phyloP scores from a whole-genome alignment of 2,329 filamentous ascomycete genomes.

The Neoascochyta sp. region DNA sequence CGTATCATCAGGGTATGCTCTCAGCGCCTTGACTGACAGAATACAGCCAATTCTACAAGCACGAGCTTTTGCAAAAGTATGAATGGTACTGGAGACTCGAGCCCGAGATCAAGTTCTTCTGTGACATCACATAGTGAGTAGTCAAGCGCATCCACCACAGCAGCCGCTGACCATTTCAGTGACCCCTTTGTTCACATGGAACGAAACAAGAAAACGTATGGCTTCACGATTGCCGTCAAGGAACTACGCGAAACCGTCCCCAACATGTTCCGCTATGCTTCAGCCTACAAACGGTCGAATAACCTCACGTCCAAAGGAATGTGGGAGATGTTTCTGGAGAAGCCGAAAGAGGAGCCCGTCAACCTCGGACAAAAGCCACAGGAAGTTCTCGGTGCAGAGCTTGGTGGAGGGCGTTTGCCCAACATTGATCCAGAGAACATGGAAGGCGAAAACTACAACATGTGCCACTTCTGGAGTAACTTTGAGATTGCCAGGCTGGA shows the following conservation, averaged over 20 bases:
- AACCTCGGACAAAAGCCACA: conserved; percentile 63
- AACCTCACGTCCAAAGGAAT: conserved; percentile 87
- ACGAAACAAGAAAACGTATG: conserved; percentile 92
- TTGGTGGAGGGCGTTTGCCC: conserved; percentile 65
- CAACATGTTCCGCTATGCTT: conserved; percentile 98
- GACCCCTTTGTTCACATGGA: conserved; percentile 97
- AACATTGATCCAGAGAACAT: conserved; percentile 88
- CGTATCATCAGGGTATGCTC: conserved; percentile 30
- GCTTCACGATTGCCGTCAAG: conserved; percentile 98
- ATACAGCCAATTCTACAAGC: conserved; percentile 87
- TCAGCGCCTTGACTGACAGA: too few relatives aligned
- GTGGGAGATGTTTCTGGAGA: conserved; percentile 98
- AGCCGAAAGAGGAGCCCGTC: conserved; percentile 56
- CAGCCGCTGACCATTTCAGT: conserved; percentile 48
- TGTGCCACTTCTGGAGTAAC: conserved; percentile 99
- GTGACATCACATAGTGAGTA: conserved; percentile 93
- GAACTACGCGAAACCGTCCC: conserved; percentile 96
- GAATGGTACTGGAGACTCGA: conserved; percentile 99
- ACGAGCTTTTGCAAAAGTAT: conserved; percentile 90
- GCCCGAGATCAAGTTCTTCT: conserved; percentile 99
- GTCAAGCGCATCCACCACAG: neutral
- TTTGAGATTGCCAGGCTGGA: conserved; percentile 94
- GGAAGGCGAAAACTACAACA: conserved; percentile 98
- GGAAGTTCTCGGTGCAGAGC: conserved; percentile 74
- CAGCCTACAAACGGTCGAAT: conserved; percentile 90